Base-by-base conservation (phyloP, 2,329 filamentous ascomycete species). In the Seiridium cupressi region DNA sequence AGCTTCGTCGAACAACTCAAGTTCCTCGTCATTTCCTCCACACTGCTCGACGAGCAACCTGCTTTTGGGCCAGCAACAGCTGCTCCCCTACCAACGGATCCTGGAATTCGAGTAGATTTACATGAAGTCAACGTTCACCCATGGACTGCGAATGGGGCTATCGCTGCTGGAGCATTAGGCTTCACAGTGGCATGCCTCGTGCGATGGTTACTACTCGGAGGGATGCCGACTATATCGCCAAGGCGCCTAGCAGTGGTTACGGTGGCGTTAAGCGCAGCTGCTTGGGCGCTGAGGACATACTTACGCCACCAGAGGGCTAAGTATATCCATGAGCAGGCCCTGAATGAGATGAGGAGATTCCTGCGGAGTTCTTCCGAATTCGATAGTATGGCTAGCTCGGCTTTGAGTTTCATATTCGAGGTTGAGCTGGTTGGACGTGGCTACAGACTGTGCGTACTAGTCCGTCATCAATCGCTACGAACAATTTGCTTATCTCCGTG, bases 391-490 rank as follows among this genome's bases (percentile, higher is more conserved):
- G 72, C 70, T 47, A 70, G 71, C 56, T 70, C 71, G 18, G 71
- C 71, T 34, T 64, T 73, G 35, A 73, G 72, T 62, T 73, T 73
- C 60, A 67, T 73, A 55, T 72, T 73, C 67, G 71, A 73, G 46
- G 71, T 73, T 8, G 71, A 73, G 62, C 56, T 73, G 42, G 69
- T 73, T 26, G 65, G 70, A 8, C 70, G 71, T 48, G 71, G 71
- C 58, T 73, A 73, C 61, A 67, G 71, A 66, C 64, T 73, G 71
- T 72, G 64, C 67, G 64, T 31, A 36, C 38, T 36, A 5, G 7
- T 11, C 47, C 9, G 13, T 38, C 11, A 26, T 7, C 35, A 11
- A 26, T 9, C 44, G 35, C 35, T 35, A 32, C 11, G 42, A 36
- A n/a, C 6, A 9, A 49, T 48, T 40, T 36, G 32, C 60, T 66